phyloP scores from a whole-genome alignment of 306 rosid species.

The Elaeagnus macrophylla region DNA sequence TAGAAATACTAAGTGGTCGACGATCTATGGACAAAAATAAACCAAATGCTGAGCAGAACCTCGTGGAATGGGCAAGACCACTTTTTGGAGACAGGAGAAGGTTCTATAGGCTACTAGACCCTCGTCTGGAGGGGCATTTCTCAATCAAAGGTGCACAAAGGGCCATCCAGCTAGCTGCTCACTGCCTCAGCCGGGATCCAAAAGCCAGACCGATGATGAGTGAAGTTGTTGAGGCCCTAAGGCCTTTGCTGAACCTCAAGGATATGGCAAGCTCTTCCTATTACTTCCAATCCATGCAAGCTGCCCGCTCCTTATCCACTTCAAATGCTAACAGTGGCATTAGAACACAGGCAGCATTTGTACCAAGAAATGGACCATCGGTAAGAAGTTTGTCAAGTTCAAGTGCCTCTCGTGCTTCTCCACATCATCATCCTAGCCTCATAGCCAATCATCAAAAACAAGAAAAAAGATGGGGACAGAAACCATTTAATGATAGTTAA shows the following conservation, averaged over 20 bases:
- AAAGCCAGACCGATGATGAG: conserved; percentile 84
- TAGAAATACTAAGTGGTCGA: conserved; percentile 89
- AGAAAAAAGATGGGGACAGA: conserved; percentile 21
- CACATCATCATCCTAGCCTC: conserved; percentile 32
- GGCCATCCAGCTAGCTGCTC: conserved; percentile 62
- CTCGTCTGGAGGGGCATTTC: conserved; percentile 93
- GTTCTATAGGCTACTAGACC: conserved; percentile 69
- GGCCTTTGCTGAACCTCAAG: conserved; percentile 70
- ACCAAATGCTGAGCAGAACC: conserved; percentile 93
- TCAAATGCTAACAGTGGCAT: conserved; percentile 46
- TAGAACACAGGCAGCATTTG: conserved; percentile 46
- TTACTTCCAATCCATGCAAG: conserved; percentile 55
- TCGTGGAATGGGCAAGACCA: conserved; percentile 88
- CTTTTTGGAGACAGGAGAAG: conserved; percentile 62
- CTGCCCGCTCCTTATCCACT: conserved; percentile 59
- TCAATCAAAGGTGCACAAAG: conserved; percentile 77
- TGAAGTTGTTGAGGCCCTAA: conserved; percentile 62
- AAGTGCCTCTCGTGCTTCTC: conserved; percentile 58
- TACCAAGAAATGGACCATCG: conserved; percentile 62
- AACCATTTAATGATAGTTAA: not conserved
- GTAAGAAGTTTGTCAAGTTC: conserved; percentile 55
- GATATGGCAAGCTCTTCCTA: conserved; percentile 84
- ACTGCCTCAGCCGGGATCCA: conserved; percentile 85
- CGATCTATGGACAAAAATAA: conserved; percentile 82
- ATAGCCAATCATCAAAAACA: conserved; percentile 37